Evolutionary conservation across 2,329 filamentous ascomycete species (phyloP).

Genomic region (Lachnellula cervina): DNA sequence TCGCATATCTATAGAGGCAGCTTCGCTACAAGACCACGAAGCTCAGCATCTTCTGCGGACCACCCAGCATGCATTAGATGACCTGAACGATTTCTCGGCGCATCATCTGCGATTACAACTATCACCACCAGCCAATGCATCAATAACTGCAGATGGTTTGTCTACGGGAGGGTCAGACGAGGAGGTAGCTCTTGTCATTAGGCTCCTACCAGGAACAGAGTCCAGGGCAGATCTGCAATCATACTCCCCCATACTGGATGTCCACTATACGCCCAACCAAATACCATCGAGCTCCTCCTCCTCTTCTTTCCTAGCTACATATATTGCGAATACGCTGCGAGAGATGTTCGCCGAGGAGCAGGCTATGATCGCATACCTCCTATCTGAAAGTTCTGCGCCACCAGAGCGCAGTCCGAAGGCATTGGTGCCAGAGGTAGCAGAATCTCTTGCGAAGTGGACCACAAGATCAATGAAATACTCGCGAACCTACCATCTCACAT

Average conservation of each 20-base stretch:
- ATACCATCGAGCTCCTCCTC: constrained; percentile 62
- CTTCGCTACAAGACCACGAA: constrained; percentile 60
- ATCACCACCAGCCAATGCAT: constrained; percentile 36
- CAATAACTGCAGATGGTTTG: constrained; percentile 20
- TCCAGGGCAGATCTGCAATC: constrained; percentile 60
- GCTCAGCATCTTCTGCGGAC: constrained; percentile 68
- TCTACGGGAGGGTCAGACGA: constrained; percentile 37
- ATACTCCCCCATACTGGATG: constrained; percentile 66
- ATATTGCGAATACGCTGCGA: constrained; percentile 73
- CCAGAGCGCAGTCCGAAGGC: constrained; percentile 43
- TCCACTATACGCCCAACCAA: constrained; percentile 69
- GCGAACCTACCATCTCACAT: constrained; percentile 89
- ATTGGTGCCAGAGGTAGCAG: constrained; percentile 47
- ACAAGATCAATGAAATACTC: constrained; percentile 87
- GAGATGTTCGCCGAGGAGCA: constrained; percentile 83
- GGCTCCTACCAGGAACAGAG: constrained; percentile 59
- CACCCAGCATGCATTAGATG: constrained; percentile 83
- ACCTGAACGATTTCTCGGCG: constrained; percentile 77
- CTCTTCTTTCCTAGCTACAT: constrained; percentile 69
- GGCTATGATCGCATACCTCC: constrained; percentile 71
- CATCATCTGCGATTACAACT: constrained; percentile 75
- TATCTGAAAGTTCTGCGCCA: constrained; percentile 55
- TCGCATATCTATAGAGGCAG: constrained; percentile 70
- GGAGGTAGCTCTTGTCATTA: constrained; percentile 62
- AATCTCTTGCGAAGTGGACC: constrained; percentile 62